These are phyloP conservation scores for Amoebophrya sp. DNA, from an alignment of 169 alveolate genomes.

Conservation along the genomic window DNA sequence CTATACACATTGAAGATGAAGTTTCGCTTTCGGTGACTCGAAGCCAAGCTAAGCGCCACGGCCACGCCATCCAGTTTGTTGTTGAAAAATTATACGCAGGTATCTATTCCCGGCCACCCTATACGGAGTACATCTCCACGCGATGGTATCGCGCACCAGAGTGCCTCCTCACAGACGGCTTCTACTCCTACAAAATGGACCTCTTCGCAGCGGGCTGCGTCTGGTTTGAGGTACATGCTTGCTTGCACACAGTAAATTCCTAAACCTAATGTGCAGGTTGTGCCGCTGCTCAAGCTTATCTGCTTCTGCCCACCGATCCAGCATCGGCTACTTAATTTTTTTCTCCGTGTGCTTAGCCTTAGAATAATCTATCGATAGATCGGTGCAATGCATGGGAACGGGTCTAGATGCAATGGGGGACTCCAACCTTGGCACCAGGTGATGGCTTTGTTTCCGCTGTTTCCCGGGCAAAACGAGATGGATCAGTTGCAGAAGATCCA, in stretches of 20 bases:
- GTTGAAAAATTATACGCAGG: too few relatives aligned
- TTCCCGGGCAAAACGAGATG: slow-evolving; percentile 73
- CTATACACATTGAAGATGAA: too few relatives aligned
- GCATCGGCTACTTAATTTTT: background rate
- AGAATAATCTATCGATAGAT: background rate
- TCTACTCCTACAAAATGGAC: slow-evolving; percentile 73
- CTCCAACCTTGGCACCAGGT: slow-evolving; percentile 14
- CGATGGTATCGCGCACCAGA: slow-evolving; percentile 84
- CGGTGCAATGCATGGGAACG: too few relatives aligned
- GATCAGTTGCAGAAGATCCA: slow-evolving; percentile 65
- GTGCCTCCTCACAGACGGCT: slow-evolving; percentile 74
- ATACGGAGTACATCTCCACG: slow-evolving; percentile 74
- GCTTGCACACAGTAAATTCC: background rate
- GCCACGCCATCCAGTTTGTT: too few relatives aligned
- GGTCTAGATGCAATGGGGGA: background rate
- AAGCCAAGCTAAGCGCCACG: too few relatives aligned
- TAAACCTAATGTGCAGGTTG: background rate
- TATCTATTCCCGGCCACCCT: slow-evolving; percentile 62
- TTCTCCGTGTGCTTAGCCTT: background rate
- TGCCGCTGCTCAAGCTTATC: too few relatives aligned
- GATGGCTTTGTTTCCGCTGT: slow-evolving; percentile 63
- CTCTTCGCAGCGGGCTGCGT: slow-evolving; percentile 83
- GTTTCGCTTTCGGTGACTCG: too few relatives aligned
- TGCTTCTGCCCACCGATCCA: too few relatives aligned
- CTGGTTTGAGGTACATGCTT: slow-evolving; percentile 48